Evolutionary conservation across 2,329 filamentous ascomycete species (phyloP).

Genomic region (Aspergillus quadricinctus): DNA sequence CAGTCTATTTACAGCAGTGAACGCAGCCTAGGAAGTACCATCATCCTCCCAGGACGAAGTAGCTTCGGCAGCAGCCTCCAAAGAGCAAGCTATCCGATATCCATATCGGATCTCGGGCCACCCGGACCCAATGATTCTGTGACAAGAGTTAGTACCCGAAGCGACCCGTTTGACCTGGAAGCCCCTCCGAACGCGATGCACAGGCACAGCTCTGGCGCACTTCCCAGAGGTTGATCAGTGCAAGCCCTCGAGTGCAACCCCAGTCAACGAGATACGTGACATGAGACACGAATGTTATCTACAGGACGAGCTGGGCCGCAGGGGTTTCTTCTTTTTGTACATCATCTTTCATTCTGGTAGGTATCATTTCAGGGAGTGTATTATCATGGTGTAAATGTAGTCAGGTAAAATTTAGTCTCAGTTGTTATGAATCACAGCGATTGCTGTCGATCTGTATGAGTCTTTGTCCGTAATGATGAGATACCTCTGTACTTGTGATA

Average conservation of each 20-base stretch:
- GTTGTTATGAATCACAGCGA: not conserved
- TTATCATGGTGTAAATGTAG: not conserved
- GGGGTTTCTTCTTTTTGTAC: not conserved
- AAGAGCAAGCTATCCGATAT: slow-evolving; percentile 11
- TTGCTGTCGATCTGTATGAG: not conserved
- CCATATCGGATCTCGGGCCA: slow-evolving; percentile 5
- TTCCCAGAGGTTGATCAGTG: not conserved
- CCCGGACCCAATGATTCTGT: slow-evolving; percentile 1
- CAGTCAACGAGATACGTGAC: not conserved
- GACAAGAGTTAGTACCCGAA: slow-evolving; percentile 22
- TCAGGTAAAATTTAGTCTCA: not conserved
- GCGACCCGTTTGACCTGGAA: slow-evolving; percentile 36
- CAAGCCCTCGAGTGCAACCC: not conserved
- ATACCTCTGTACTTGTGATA: not conserved
- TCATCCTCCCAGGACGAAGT: slow-evolving; percentile 24
- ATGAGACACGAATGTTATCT: slow-evolving; percentile 5
- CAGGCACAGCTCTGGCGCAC: slow-evolving; percentile 6
- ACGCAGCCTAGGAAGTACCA: slow-evolving; percentile 25
- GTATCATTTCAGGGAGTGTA: not conserved
- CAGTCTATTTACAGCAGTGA: slow-evolving; percentile 14
- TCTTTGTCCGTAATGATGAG: too few species aligned
- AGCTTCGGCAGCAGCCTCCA: slow-evolving; percentile 19
- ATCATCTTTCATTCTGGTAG: not conserved
- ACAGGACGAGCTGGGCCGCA: not conserved
- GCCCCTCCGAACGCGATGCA: slow-evolving; percentile 30